A percentile compares a stretch with the other conserved stretches of the same genome.
Evolutionary conservation across 345 rosid genomes (phyloP).

Genomic region (Iberis pinnata): DNA sequence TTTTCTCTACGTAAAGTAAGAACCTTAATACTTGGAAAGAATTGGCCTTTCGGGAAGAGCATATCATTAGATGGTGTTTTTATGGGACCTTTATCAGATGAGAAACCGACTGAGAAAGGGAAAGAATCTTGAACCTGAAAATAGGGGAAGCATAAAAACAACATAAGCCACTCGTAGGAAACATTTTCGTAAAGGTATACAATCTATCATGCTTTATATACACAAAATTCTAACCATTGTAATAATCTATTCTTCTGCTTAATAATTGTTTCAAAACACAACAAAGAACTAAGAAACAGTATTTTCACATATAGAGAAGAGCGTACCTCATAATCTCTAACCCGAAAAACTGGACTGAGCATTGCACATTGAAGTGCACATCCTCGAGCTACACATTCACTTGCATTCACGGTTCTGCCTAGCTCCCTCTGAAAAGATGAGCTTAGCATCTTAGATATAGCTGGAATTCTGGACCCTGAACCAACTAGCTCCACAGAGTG

Average conservation of each 20-base stretch:
- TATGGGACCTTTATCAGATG: constrained; percentile 51
- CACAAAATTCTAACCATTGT: not conserved
- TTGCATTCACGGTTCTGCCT: constrained; percentile 57
- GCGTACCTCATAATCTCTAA: constrained; percentile 52
- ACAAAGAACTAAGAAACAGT: not conserved
- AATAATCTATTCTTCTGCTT: constrained; percentile 1
- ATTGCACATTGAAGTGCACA: constrained; percentile 76
- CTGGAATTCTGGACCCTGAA: constrained; percentile 63
- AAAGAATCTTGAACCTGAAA: constrained; percentile 69
- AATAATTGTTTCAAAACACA: not conserved
- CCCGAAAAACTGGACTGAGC: constrained; percentile 58
- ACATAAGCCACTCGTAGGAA: constrained; percentile 13
- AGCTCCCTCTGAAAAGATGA: constrained; percentile 47
- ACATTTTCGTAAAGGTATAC: not conserved
- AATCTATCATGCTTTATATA: not conserved
- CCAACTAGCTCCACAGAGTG: constrained; percentile 65
- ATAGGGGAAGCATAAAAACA: constrained; percentile 11
- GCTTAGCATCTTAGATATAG: constrained; percentile 41
- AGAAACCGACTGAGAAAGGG: constrained; percentile 65
- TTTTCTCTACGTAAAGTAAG: constrained; percentile 41
- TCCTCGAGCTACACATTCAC: constrained; percentile 65
- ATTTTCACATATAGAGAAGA: constrained; percentile 2
- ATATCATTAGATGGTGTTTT: constrained; percentile 40
- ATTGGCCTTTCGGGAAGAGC: constrained; percentile 63
- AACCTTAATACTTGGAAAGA: constrained; percentile 67